A percentile compares a stretch with the other conserved stretches of the same genome.
Conservation (phyloP, 1,139 yeast species). For the Pneumocystis oryctolagi region DNA sequence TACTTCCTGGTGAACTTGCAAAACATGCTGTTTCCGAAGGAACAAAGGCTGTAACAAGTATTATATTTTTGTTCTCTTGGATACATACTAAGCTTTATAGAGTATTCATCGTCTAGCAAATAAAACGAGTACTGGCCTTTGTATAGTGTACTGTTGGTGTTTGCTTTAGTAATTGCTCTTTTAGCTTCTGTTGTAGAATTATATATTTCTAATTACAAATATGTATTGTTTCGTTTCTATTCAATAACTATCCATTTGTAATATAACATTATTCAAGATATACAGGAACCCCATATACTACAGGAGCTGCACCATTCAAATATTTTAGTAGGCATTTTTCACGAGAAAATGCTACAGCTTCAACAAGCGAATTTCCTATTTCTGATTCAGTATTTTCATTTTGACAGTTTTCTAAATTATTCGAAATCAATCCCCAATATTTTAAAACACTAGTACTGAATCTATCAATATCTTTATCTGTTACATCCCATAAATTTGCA, state of each 20-base stretch:
- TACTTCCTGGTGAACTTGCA: slow-evolving; percentile 98
- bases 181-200: not conserved
- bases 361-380: slow-evolving; percentile 25
- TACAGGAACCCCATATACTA: slow-evolving; percentile 60
- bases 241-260: too few relatives aligned
- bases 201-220: not conserved
- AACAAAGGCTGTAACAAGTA: slow-evolving; percentile 93
- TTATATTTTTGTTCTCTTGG: not conserved
- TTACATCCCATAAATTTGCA: slow-evolving; percentile 91
- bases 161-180: not conserved
- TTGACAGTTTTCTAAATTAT: slow-evolving; percentile 36
- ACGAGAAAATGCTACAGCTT: slow-evolving; percentile 46
- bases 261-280: slow-evolving; percentile 1
- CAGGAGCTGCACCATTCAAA: slow-evolving; percentile 71
- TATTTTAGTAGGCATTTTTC: slow-evolving; percentile 47
- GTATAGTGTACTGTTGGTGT: not conserved
- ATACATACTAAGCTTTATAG: not conserved
- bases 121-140: not conserved
- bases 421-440: slow-evolving; percentile 17
- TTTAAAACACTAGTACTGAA: slow-evolving; percentile 33
- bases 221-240: not conserved
- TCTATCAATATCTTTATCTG: slow-evolving; percentile 83
- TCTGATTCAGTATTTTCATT: slow-evolving; percentile 35
- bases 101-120: not conserved
- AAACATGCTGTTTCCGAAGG: slow-evolving; percentile 98